These are phyloP conservation scores for Phlegmacium glaucopus DNA, from an alignment of 768 basidiomycete species.

Conservation along the genomic window DNA sequence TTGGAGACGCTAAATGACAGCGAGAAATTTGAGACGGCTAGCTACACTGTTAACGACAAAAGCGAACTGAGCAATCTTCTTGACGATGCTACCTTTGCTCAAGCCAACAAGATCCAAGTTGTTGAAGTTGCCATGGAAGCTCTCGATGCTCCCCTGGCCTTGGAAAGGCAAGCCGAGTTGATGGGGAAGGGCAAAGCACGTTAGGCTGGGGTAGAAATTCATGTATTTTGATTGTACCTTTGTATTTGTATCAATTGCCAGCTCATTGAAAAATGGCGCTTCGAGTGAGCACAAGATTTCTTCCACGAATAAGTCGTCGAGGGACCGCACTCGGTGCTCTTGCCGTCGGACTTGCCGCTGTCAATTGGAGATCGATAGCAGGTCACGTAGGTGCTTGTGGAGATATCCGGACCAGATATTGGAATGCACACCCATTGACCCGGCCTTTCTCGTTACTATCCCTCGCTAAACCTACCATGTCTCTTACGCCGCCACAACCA, in stretches of 20 bases:
- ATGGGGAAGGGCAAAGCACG: conserved; percentile 50
- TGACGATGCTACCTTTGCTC: conserved; percentile 55
- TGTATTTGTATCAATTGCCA: conserved; percentile 12
- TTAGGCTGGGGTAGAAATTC: conserved; percentile 7
- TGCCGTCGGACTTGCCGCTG: conserved; percentile 37
- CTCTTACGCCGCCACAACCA: conserved; percentile 60
- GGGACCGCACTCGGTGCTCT: conserved; percentile 30
- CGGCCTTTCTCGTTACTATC: conserved; percentile 25
- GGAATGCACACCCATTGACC: conserved; percentile 12
- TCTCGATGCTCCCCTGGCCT: conserved; percentile 65
- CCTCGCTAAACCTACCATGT: conserved; percentile 35
- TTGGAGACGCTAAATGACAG: conserved; percentile 52
- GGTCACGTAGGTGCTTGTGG: conserved; percentile 28
- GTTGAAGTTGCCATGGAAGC: conserved; percentile 79
- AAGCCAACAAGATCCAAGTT: conserved; percentile 66
- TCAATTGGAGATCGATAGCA: conserved; percentile 36
- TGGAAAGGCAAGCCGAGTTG: conserved; percentile 55
- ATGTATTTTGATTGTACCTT: neutral
- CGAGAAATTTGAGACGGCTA: conserved; percentile 44
- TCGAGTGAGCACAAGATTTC: conserved; percentile 22
- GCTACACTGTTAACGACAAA: conserved; percentile 64
- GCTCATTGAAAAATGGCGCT: conserved; percentile 24
- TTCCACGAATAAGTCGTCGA: conserved; percentile 19
- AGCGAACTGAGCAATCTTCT: conserved; percentile 66
- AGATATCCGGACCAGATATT: conserved; percentile 35